Base-by-base conservation (phyloP, 2,329 filamentous ascomycete species). In the Pseudofabraea citricarpa region DNA sequence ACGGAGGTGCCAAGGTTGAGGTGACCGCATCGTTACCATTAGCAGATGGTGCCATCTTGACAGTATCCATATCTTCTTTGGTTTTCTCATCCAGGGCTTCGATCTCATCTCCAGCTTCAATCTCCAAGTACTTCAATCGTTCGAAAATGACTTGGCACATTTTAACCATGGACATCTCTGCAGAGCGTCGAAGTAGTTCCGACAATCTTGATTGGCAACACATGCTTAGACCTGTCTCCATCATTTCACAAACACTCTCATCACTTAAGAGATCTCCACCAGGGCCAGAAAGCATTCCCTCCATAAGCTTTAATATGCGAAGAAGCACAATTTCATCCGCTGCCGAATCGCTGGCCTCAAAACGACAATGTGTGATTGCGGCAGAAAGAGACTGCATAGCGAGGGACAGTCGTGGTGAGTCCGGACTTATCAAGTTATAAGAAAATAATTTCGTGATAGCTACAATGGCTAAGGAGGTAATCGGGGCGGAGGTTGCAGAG, bases 71-170 rank as follows among this genome's bases (percentile, higher is more conserved):
- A 49, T 87, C 81, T 18, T 79, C 79, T 50, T 83, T 80, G 6
- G 78, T 76, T 58, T 78, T 74, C 54, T 78, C 77, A 44, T 89
- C 84, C 44, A 87, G 65, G 3, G 77, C 77, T 26, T 83, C 78
- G 6, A 77, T 67, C 49, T 86, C 80, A 27, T 84, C 77, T 10
- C 81, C 81, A 18, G 82, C 78, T 59, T 90, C 85, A 36, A 87
- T 75, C 56, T 94, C 88, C 6, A 97, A 71, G 51, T 90, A 83
- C 64, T 95, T 95, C 41, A 98, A 70, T 47, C 94, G 83, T 64
- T 90, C 87, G 62, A 98, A 98, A 57, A 98, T 95, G 53, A 95
- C 90, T 67, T 98, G 93, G 61, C 93, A 97, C 93, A 98, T 98
- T 54, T 89, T 88, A 36, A 97, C 88, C 90, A 98, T 96, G 43